Conservation (phyloP, 225 moss, liverwort and hornwort species). For the Sphagnum contortum region DNA sequence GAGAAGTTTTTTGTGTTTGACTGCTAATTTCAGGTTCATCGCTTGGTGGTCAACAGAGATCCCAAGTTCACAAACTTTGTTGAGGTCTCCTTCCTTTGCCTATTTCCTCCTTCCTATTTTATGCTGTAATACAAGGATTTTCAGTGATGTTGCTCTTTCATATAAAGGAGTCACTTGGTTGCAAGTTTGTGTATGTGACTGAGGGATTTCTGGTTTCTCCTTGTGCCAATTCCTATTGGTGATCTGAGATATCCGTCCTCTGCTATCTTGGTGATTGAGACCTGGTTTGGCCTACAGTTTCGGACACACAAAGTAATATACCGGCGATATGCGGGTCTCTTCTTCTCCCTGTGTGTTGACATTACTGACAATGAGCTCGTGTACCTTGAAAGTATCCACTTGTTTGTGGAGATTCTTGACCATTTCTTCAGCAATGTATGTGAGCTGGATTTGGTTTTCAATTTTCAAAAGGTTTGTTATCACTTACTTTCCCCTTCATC, state of each 20-base stretch:
- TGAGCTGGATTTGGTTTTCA: conserved; percentile 98
- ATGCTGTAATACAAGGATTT: too few species aligned
- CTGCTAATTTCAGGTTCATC: conserved; percentile 61
- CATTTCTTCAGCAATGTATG: conserved; percentile 99
- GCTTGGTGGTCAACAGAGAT: conserved; percentile 96
- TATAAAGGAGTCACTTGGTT: too few species aligned
- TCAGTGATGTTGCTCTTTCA: too few species aligned
- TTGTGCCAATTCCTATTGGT: too few species aligned
- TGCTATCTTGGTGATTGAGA: too few species aligned
- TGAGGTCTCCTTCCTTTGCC: conserved; percentile 39
- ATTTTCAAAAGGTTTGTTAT: conserved; percentile 80
- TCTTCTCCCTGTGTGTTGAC: conserved; percentile 99
- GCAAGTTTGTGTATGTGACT: too few species aligned
- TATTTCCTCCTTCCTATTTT: too few species aligned
- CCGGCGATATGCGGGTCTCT: conserved; percentile 95
- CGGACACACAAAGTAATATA: conserved; percentile 98
- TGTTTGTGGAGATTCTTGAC: conserved; percentile 96
- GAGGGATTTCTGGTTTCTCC: too few species aligned
- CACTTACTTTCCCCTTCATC: neutral
- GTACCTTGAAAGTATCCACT: conserved; percentile 95
- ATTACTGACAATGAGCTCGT: conserved; percentile 98
- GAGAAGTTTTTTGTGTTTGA: too few species aligned
- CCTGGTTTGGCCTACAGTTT: conserved; percentile 41
- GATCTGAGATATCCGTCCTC: too few species aligned
- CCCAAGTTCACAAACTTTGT: conserved; percentile 99